Conservation (phyloP, 2,329 filamentous ascomycete genomes). For the Leptographium radiaticola region DNA sequence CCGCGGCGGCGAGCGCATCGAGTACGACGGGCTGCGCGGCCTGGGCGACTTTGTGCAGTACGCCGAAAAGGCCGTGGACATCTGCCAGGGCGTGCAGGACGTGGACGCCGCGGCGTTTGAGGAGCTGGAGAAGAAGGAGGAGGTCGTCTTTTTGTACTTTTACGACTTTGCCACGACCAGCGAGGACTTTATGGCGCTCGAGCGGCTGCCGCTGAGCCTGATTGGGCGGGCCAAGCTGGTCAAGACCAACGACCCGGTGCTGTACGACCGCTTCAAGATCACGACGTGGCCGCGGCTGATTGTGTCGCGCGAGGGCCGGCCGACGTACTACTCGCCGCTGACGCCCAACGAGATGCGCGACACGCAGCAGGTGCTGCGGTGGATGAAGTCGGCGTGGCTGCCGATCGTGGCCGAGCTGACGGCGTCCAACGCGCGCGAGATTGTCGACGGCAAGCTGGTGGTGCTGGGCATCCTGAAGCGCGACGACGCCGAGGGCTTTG, state of each 20-base stretch:
- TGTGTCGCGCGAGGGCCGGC: constrained; percentile 76
- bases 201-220: constrained; percentile 73
- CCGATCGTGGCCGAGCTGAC: constrained; percentile 92
- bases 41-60: constrained; percentile 82
- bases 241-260: constrained; percentile 67
- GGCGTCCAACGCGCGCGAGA: constrained; percentile 78
- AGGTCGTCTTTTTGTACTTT: constrained; percentile 95
- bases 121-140: constrained; percentile 78
- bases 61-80: constrained; percentile 71
- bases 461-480: constrained; percentile 81
- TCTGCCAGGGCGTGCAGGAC: constrained; percentile 64
- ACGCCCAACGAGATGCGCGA: constrained; percentile 90
- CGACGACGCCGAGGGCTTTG: constrained; percentile 66
- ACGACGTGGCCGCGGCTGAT: constrained; percentile 91
- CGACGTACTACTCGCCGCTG: constrained; percentile 79
- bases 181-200: constrained; percentile 82
- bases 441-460: constrained; percentile 93
- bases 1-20: constrained; percentile 78
- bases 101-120: constrained; percentile 67
- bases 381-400: constrained; percentile 96
- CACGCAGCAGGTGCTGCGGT: constrained; percentile 62
- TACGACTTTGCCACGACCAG: constrained; percentile 90
- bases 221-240: constrained; percentile 88
- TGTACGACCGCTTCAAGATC: constrained; percentile 82
- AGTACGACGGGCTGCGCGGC: constrained; percentile 85